Evolutionary conservation across 768 basidiomycete species (phyloP).

Genomic region (Roridomyces roridus): DNA sequence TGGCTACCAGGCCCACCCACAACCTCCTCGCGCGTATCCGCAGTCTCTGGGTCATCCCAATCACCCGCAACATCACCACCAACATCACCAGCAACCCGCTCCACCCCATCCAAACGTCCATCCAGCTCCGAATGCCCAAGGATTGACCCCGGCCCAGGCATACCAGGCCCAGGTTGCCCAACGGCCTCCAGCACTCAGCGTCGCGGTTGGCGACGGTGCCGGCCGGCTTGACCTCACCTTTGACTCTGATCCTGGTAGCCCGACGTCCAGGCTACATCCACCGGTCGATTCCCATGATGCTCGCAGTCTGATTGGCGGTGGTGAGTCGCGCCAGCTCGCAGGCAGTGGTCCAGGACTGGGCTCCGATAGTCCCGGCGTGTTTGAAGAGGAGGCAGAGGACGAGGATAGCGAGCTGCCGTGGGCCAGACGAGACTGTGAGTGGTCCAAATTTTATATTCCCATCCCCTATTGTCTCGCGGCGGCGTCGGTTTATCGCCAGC

Average conservation of each 20-base stretch:
- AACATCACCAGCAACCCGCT: conserved; percentile 31
- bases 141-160: conserved; percentile 78
- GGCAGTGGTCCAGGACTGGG: neutral
- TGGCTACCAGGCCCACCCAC: conserved; percentile 30
- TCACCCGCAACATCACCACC: conserved; percentile 34
- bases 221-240: conserved; percentile 68
- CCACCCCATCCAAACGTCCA: conserved; percentile 45
- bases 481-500: neutral
- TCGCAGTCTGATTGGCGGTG: conserved; percentile 52
- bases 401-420: conserved; percentile 27
- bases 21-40: conserved; percentile 31
- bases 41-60: conserved; percentile 38
- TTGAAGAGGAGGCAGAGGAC: conserved; percentile 22
- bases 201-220: conserved; percentile 59
- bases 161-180: conserved; percentile 80
- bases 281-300: conserved; percentile 27
- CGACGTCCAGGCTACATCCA: too few relatives aligned
- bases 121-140: conserved; percentile 53
- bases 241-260: conserved; percentile 28
- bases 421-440: conserved; percentile 24
- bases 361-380: too few relatives aligned
- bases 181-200: conserved; percentile 43
- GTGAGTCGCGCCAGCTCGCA: conserved; percentile 52
- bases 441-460: too few relatives aligned
- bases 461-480: neutral